These are phyloP conservation scores for Eremochloa ophiuroides DNA, from an alignment of 176 grass and related monocot genomes.

Conservation along the genomic window DNA sequence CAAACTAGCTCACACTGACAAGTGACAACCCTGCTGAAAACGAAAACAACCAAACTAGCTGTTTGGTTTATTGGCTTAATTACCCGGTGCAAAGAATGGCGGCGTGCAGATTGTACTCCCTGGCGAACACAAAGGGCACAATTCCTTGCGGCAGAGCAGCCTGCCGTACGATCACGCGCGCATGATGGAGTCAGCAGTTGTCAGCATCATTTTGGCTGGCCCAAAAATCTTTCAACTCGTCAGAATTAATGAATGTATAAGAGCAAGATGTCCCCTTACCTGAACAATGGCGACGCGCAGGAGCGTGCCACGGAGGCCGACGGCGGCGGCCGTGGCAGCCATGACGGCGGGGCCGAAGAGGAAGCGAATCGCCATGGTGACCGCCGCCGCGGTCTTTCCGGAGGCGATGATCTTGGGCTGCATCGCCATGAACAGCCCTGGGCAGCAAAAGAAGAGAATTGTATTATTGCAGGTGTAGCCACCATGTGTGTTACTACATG, in stretches of 20 bases:
- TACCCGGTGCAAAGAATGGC: constrained; percentile 74
- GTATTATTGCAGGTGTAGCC: neutral
- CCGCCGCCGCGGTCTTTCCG: constrained; percentile 39
- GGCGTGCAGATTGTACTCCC: constrained; percentile 80
- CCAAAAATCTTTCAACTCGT: too few relatives aligned
- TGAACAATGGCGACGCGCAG: constrained; percentile 88
- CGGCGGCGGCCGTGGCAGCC: constrained; percentile 56
- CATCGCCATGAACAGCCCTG: constrained; percentile 90
- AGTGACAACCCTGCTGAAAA: neutral
- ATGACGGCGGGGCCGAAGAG: constrained; percentile 62
- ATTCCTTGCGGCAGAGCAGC: constrained; percentile 73
- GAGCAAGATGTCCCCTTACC: too few relatives aligned
- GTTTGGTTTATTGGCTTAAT: neutral
- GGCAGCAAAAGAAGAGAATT: neutral
- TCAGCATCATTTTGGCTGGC: too few relatives aligned
- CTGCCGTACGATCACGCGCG: too few relatives aligned
- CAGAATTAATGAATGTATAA: too few relatives aligned
- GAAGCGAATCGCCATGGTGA: constrained; percentile 74
- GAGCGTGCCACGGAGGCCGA: constrained; percentile 55
- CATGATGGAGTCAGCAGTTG: too few relatives aligned
- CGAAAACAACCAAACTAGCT: neutral
- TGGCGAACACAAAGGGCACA: constrained; percentile 92
- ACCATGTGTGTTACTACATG: neutral
- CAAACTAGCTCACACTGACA: neutral
- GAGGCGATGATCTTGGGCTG: constrained; percentile 84